phyloP scores from a whole-genome alignment of 306 rosid species.

The Prunus davidiana region DNA sequence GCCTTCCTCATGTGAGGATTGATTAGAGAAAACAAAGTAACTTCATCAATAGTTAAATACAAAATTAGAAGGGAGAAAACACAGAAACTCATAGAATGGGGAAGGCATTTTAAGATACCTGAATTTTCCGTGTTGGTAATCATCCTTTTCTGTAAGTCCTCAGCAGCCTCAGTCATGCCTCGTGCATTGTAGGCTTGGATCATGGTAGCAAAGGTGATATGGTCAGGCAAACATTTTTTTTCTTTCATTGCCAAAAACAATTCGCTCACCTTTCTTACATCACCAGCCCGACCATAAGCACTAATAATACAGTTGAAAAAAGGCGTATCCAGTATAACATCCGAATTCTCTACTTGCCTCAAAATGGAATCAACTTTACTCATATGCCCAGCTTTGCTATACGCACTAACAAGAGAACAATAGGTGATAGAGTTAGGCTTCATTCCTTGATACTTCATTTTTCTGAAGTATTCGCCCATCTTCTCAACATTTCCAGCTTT shows the following conservation, averaged over 20 bases:
- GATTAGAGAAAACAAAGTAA: not conserved
- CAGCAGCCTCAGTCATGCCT: constrained; percentile 75
- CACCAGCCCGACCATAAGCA: constrained; percentile 69
- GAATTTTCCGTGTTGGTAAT: constrained; percentile 32
- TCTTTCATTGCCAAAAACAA: constrained; percentile 69
- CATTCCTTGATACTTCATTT: constrained; percentile 77
- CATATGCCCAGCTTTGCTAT: constrained; percentile 52
- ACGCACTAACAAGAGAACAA: constrained; percentile 81
- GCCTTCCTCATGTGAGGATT: not conserved
- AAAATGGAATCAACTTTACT: constrained; percentile 66
- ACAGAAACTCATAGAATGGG: not conserved
- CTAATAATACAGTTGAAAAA: constrained; percentile 72
- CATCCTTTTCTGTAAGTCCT: constrained; percentile 49
- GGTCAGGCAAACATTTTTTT: constrained; percentile 63
- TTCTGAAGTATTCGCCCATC: constrained; percentile 65
- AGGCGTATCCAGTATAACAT: constrained; percentile 73
- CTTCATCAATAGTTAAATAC: not conserved
- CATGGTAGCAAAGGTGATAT: constrained; percentile 63
- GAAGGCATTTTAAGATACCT: constrained; percentile 34
- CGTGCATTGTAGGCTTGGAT: constrained; percentile 58
- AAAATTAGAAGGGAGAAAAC: not conserved
- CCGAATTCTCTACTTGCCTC: constrained; percentile 79
- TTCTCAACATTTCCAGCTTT: constrained; percentile 60
- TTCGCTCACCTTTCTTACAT: constrained; percentile 57
- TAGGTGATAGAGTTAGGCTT: constrained; percentile 81